A percentile compares a stretch with the other conserved stretches of the same genome.
Evolutionary conservation across 192 early-diverging fungal species (phyloP).

Genomic region (Entomortierella beljakovae): DNA sequence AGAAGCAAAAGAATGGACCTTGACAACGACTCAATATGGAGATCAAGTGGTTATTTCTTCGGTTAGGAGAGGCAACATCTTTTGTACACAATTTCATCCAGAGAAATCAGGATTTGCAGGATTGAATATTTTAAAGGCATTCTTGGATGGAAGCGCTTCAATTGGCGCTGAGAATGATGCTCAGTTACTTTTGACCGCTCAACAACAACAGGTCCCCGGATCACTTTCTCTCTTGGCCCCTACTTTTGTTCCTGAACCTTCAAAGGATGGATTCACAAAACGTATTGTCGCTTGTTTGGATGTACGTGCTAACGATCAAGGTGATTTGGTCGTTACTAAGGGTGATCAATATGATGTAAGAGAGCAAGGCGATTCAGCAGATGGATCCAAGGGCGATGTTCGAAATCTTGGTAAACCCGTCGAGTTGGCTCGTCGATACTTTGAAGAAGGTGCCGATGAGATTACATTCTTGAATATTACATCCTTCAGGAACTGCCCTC

Average conservation of each 20-base stretch:
- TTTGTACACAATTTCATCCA: constrained; percentile 99
- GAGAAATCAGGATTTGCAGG: constrained; percentile 97
- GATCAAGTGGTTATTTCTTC: constrained; percentile 88
- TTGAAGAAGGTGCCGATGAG: constrained; percentile 97
- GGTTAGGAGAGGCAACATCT: constrained; percentile 86
- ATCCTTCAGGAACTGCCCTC: constrained; percentile 92
- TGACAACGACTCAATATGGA: constrained; percentile 89
- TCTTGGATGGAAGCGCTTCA: constrained; percentile 69
- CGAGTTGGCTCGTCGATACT: constrained; percentile 92
- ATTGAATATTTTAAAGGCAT: constrained; percentile 81
- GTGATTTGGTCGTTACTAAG: constrained; percentile 99
- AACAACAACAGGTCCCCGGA: constrained; percentile 21
- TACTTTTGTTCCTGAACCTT: constrained; percentile 10
- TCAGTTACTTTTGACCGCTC: neutral
- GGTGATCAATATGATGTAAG: constrained; percentile 99
- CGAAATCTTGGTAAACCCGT: constrained; percentile 98
- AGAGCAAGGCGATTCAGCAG: constrained; percentile 65
- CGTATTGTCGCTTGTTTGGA: constrained; percentile 98
- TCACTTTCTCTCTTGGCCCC: constrained; percentile 31
- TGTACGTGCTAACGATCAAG: constrained; percentile 95
- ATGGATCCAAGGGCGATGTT: constrained; percentile 58
- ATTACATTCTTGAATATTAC: constrained; percentile 99
- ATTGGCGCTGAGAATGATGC: constrained; percentile 21
- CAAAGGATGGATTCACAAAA: constrained; percentile 76
- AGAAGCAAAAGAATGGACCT: constrained; percentile 76